These are phyloP conservation scores for Eutrema heterophyllum DNA, from an alignment of 345 rosid species.

Conservation along the genomic window DNA sequence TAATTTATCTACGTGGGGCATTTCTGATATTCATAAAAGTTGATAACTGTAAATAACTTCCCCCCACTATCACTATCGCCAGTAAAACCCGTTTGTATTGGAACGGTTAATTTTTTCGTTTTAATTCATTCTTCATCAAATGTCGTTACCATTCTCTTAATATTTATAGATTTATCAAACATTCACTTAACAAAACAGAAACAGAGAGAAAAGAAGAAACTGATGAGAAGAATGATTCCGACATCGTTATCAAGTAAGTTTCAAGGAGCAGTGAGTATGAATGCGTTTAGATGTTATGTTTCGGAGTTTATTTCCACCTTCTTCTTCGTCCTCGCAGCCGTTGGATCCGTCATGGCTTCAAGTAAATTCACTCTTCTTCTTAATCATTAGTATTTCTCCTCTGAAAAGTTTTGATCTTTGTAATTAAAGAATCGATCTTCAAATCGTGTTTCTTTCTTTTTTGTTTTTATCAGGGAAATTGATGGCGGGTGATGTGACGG, in stretches of 20 bases:
- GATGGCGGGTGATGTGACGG: constrained; percentile 48
- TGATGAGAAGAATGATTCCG: constrained; percentile 50
- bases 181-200: background rate
- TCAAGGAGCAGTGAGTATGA: constrained; percentile 29
- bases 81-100: background rate
- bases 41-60: constrained; percentile 27
- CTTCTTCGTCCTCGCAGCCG: constrained; percentile 70
- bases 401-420: background rate
- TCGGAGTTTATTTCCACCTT: constrained; percentile 93
- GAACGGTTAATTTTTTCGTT: constrained; percentile 5
- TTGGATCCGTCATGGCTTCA: constrained; percentile 87
- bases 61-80: constrained; percentile 15
- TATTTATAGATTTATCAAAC: constrained; percentile 17
- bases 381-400: background rate
- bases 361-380: constrained; percentile 26
- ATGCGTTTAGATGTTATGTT: constrained; percentile 63
- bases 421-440: background rate
- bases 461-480: constrained; percentile 47
- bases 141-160: constrained; percentile 18
- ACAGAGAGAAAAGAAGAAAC: background rate
- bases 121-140: background rate
- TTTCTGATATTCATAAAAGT: background rate
- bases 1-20: background rate
- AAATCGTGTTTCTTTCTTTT: background rate
- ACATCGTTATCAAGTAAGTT: constrained; percentile 27